Evolutionary conservation across 192 early-diverging fungal genomes (phyloP).

Genomic region (Coemansia sp.): DNA sequence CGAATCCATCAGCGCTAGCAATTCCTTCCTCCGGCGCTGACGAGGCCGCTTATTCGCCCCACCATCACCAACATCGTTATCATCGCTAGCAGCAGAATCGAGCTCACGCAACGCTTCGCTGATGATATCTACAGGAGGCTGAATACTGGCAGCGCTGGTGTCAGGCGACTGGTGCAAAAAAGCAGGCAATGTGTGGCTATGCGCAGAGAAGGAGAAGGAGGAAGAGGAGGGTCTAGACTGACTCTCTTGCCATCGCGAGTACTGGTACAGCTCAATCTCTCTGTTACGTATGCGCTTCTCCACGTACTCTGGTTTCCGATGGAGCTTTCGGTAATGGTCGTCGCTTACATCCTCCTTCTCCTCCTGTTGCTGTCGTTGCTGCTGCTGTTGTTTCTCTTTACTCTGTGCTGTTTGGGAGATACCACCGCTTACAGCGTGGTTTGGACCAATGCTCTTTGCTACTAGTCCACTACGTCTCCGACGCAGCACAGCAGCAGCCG

Average conservation of each 20-base stretch:
- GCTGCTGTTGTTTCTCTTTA: too few species aligned
- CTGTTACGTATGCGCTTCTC: constrained; percentile 49
- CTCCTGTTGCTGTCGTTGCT: not conserved
- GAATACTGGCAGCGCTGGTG: not conserved
- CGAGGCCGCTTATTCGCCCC: not conserved
- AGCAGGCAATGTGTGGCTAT: too few species aligned
- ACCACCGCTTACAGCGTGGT: not conserved
- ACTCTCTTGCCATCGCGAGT: constrained; percentile 46
- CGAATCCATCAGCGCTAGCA: constrained; percentile 14
- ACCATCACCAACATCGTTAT: not conserved
- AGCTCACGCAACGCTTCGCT: constrained; percentile 19
- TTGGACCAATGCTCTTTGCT: not conserved
- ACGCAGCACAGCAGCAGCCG: constrained; percentile 27
- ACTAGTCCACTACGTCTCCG: constrained; percentile 16
- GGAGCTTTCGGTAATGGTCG: constrained; percentile 33
- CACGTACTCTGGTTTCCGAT: constrained; percentile 48
- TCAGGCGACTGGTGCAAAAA: too few species aligned
- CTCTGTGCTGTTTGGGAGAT: not conserved
- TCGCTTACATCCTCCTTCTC: constrained; percentile 36
- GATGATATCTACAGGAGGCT: constrained; percentile 9
- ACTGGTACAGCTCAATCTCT: constrained; percentile 53
- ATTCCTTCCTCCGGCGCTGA: constrained; percentile 18
- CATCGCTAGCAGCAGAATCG: not conserved
- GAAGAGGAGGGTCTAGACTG: constrained; percentile 2
- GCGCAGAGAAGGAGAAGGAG: too few species aligned